These are phyloP conservation scores for Pseudonitzschia multiseries DNA, from an alignment of 108 stramenopile species.

Conservation along the genomic window DNA sequence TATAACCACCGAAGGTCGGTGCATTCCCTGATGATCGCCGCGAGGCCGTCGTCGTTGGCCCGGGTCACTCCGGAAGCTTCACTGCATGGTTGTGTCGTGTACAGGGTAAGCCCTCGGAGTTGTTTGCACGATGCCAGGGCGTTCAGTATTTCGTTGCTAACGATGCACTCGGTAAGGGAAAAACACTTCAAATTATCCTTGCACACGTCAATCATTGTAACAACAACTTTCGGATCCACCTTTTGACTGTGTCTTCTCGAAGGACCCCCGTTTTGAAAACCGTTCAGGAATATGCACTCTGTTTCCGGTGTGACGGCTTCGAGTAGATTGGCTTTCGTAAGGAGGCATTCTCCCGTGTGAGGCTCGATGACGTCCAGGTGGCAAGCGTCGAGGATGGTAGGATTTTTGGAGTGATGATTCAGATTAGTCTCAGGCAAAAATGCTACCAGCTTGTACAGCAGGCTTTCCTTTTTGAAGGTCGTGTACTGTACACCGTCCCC, in stretches of 20 bases:
- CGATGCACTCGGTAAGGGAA: slow-evolving; percentile 1
- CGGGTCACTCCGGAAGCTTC: background rate
- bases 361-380: slow-evolving; percentile 4
- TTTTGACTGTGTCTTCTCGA: background rate
- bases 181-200: background rate
- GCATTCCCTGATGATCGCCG: background rate
- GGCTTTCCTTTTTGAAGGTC: background rate
- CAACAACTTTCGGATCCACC: background rate
- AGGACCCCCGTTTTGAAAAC: background rate
- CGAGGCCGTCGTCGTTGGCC: background rate
- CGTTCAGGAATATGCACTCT: slow-evolving; percentile 3
- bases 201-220: background rate
- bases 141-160: slow-evolving; percentile 9
- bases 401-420: background rate
- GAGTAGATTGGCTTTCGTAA: background rate
- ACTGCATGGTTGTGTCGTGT: background rate
- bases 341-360: background rate
- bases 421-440: slow-evolving; percentile 1
- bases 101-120: background rate
- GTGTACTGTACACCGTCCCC: slow-evolving; percentile 2
- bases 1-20: background rate
- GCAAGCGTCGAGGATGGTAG: slow-evolving; percentile 1
- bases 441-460: background rate
- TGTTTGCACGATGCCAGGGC: slow-evolving; percentile 2
- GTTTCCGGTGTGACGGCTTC: slow-evolving; percentile 5